These are phyloP conservation scores for Thymus mandschuricus DNA, from an alignment of 257 asterid genomes.

Conservation along the genomic window DNA sequence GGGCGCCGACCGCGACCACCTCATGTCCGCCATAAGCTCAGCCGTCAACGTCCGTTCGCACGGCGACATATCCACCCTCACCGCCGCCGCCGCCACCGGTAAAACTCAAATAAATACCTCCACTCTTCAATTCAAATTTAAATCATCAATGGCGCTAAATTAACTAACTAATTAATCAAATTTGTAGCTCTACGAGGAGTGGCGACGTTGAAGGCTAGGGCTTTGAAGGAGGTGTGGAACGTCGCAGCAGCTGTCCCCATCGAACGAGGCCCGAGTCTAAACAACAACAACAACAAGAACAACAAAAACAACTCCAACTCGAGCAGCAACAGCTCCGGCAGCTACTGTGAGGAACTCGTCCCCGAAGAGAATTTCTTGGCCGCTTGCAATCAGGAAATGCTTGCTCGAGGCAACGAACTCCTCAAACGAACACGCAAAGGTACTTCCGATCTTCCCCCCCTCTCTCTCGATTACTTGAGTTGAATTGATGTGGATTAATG, in stretches of 20 bases:
- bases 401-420: conserved; percentile 86
- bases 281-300: conserved; percentile 22
- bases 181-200: conserved; percentile 82
- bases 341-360: conserved; percentile 57
- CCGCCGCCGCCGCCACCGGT: conserved; percentile 99
- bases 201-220: conserved; percentile 97
- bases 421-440: conserved; percentile 96
- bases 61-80: conserved; percentile 93
- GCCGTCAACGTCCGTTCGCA: conserved; percentile 88
- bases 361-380: conserved; percentile 91
- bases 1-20: conserved; percentile 97
- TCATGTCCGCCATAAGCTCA: conserved; percentile 89
- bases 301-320: conserved; percentile 34
- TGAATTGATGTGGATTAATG: neutral
- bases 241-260: conserved; percentile 81
- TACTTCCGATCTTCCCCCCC: conserved; percentile 14
- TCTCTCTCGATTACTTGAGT: neutral
- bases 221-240: conserved; percentile 92
- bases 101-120: neutral
- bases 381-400: conserved; percentile 90
- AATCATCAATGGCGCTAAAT: neutral
- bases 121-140: neutral
- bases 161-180: neutral
- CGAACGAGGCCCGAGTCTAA: conserved; percentile 55
- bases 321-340: conserved; percentile 46